Conservation (phyloP, 345 rosid species). For the Melastoma malabathricum region DNA sequence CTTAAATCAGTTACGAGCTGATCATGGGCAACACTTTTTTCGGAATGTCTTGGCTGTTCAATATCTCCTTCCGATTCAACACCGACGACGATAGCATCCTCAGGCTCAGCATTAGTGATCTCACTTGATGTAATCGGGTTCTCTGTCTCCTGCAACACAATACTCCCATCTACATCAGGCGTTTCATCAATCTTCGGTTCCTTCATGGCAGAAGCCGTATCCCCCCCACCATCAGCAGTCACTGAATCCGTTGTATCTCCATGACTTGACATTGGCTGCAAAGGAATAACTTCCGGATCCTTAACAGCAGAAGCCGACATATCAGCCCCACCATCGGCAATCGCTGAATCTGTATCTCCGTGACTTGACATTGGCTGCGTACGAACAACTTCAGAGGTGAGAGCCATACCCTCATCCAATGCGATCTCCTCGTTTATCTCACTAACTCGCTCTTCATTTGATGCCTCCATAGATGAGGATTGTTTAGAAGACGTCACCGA, state of each 20-base stretch:
- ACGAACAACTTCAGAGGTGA: conserved; percentile 18
- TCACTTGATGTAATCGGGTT: conserved; percentile 14
- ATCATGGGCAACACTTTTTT: conserved; percentile 44
- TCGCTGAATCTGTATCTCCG: too few relatives aligned
- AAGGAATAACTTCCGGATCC: too few relatives aligned
- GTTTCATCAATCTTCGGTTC: conserved; percentile 20
- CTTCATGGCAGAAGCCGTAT: too few relatives aligned
- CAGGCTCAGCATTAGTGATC: conserved; percentile 15
- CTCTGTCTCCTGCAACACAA: conserved; percentile 12
- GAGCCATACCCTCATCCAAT: conserved; percentile 13
- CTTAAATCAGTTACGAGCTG: conserved; percentile 33
- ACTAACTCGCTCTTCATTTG: conserved; percentile 19
- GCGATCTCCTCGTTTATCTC: conserved; percentile 18
- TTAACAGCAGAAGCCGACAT: too few relatives aligned
- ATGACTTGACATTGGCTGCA: too few relatives aligned
- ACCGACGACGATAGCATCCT: conserved; percentile 16
- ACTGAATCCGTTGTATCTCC: too few relatives aligned
- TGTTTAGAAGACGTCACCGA: conserved; percentile 38
- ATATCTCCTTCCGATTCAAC: conserved; percentile 24
- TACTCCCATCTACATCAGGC: conserved; percentile 24
- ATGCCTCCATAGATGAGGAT: conserved; percentile 18
- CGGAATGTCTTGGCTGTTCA: conserved; percentile 44
- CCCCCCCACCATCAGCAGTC: too few relatives aligned
- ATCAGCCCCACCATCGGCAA: too few relatives aligned
- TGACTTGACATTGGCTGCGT: conserved; percentile 1